Conservation (phyloP, 192 early-diverging fungal genomes). For the Backusella tarrabulga region DNA sequence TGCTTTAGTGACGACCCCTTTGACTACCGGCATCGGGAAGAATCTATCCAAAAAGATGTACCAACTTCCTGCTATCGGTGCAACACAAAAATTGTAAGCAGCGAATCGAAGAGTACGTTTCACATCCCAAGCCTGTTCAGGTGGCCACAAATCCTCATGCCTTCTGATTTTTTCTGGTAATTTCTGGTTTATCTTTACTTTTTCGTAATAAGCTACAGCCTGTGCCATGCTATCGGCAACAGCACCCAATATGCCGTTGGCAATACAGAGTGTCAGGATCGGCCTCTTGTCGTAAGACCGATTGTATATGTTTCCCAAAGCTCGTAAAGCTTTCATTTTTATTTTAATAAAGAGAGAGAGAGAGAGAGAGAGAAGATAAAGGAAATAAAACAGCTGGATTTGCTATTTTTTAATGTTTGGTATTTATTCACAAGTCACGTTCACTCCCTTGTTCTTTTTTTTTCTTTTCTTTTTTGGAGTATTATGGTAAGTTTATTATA, state of each 20-base stretch:
- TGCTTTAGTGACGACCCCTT: background rate
- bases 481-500: background rate
- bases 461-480: background rate
- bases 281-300: conserved; percentile 52
- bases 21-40: conserved; percentile 49
- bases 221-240: conserved; percentile 68
- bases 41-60: conserved; percentile 61
- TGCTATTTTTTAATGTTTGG: background rate
- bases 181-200: background rate
- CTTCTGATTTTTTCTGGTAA: background rate
- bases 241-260: conserved; percentile 65
- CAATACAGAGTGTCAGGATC: conserved; percentile 60
- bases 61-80: conserved; percentile 70
- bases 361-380: background rate
- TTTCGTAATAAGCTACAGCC: conserved; percentile 38
- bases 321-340: conserved; percentile 17
- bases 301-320: conserved; percentile 35
- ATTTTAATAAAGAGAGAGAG: background rate
- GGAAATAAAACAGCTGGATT: background rate
- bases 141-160: conserved; percentile 12
- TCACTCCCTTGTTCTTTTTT: background rate
- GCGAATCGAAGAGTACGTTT: conserved; percentile 61
- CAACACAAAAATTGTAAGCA: conserved; percentile 64
- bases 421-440: background rate
- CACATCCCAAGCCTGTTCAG: conserved; percentile 32